These are phyloP conservation scores for Didymella exigua DNA, from an alignment of 2,329 filamentous ascomycete species.

Conservation along the genomic window DNA sequence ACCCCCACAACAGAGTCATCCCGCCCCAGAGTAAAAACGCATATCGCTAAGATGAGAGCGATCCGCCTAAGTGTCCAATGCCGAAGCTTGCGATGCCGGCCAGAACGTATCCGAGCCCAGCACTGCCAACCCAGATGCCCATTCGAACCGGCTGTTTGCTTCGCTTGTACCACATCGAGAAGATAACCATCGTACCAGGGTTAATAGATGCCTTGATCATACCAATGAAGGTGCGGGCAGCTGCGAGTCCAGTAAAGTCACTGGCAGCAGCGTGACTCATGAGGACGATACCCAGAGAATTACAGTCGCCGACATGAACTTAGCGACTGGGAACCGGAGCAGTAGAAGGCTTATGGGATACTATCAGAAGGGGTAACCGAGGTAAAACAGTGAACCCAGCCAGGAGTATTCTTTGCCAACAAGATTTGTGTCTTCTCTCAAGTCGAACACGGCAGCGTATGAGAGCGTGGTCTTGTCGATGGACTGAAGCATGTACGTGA, in stretches of 20 bases:
- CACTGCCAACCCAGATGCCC: not conserved
- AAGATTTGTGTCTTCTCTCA: not conserved
- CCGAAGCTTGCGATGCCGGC: constrained; percentile 1
- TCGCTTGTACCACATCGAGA: not conserved
- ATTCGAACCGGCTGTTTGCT: not conserved
- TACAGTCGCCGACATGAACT: not conserved
- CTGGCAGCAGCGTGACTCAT: not conserved
- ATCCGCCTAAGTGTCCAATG: not conserved
- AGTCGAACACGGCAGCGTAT: not conserved
- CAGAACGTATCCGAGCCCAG: not conserved
- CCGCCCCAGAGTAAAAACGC: not conserved
- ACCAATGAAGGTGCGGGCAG: not conserved
- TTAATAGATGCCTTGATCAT: not conserved
- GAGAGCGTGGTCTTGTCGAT: not conserved
- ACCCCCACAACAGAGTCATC: not conserved
- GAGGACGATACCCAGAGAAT: not conserved
- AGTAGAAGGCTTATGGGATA: not conserved
- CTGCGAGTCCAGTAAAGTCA: not conserved
- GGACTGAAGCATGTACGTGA: not conserved
- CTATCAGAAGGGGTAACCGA: not conserved
- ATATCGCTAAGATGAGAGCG: not conserved
- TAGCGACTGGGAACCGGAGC: not conserved
- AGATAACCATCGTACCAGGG: not conserved
- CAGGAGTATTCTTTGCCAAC: not conserved
- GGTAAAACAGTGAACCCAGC: not conserved